Evolutionary conservation across 306 rosid genomes (phyloP).

Genomic region (Cucumis cinereus): DNA sequence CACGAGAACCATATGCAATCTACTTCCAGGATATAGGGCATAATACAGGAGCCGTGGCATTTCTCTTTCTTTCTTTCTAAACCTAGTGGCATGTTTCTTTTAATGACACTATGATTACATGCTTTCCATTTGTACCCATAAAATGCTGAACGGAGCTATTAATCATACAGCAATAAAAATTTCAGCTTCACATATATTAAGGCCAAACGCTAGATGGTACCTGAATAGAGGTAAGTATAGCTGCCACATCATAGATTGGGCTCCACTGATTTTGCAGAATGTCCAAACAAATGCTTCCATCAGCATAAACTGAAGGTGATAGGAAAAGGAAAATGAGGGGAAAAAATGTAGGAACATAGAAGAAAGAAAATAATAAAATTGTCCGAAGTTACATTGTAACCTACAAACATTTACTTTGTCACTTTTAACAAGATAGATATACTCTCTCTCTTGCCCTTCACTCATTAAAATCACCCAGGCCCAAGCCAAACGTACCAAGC

Average conservation of each 20-base stretch:
- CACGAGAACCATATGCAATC: background rate
- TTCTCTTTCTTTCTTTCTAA: background rate
- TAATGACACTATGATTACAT: background rate
- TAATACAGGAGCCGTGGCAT: background rate
- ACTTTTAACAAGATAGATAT: background rate
- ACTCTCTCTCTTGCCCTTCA: background rate
- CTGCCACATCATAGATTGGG: constrained; percentile 95
- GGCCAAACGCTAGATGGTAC: constrained; percentile 24
- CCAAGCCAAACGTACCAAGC: background rate
- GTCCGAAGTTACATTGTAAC: background rate
- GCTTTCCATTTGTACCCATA: background rate
- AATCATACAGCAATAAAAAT: background rate
- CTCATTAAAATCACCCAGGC: background rate
- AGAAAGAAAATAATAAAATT: background rate
- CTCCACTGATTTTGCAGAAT: constrained; percentile 97
- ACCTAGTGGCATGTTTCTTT: background rate
- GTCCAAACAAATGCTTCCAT: constrained; percentile 98
- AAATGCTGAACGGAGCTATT: background rate
- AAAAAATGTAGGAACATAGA: background rate
- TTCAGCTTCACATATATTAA: background rate
- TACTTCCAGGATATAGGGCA: background rate
- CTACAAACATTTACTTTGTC: background rate
- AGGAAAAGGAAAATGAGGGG: background rate
- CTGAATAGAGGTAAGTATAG: constrained; percentile 96
- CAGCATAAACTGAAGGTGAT: constrained; percentile 63